Evolutionary conservation across 75 land plant genomes (phyloP).

Genomic region (Chamaecyparis obtusa): DNA sequence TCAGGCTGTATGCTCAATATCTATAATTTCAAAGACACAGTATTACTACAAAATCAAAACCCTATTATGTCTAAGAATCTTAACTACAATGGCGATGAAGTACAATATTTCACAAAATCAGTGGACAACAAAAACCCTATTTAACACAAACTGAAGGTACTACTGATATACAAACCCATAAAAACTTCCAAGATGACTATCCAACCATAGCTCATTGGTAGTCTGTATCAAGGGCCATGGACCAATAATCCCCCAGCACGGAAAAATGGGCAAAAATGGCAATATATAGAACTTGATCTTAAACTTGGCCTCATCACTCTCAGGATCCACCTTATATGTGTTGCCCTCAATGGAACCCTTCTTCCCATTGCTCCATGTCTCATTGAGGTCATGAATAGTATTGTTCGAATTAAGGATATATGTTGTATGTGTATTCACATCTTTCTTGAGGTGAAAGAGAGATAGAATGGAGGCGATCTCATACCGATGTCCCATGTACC

Average conservation of each 20-base stretch:
- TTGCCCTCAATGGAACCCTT: slow-evolving; percentile 66
- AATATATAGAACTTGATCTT: slow-evolving; percentile 86
- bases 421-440: slow-evolving; percentile 69
- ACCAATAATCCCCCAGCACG: slow-evolving; percentile 95
- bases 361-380: slow-evolving; percentile 80
- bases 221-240: slow-evolving; percentile 65
- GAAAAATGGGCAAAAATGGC: slow-evolving; percentile 82
- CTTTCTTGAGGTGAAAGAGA: slow-evolving; percentile 63
- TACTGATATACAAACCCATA: slow-evolving; percentile 57
- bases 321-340: slow-evolving; percentile 81
- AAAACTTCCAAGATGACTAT: slow-evolving; percentile 54
- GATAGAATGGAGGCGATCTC: slow-evolving; percentile 87
- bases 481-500: slow-evolving; percentile 91
- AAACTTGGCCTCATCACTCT: slow-evolving; percentile 82
- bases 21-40: slow-evolving; percentile 23
- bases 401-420: slow-evolving; percentile 59
- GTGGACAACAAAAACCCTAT: neutral
- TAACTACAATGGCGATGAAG: no score
- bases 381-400: slow-evolving; percentile 72
- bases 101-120: no score
- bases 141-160: no score
- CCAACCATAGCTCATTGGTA: slow-evolving; percentile 87
- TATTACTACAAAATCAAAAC: neutral
- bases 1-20: slow-evolving; percentile 54
- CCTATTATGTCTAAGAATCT: no score